phyloP scores from a whole-genome alignment of 2,329 filamentous ascomycete species.

The Trichoderma endophyticum region DNA sequence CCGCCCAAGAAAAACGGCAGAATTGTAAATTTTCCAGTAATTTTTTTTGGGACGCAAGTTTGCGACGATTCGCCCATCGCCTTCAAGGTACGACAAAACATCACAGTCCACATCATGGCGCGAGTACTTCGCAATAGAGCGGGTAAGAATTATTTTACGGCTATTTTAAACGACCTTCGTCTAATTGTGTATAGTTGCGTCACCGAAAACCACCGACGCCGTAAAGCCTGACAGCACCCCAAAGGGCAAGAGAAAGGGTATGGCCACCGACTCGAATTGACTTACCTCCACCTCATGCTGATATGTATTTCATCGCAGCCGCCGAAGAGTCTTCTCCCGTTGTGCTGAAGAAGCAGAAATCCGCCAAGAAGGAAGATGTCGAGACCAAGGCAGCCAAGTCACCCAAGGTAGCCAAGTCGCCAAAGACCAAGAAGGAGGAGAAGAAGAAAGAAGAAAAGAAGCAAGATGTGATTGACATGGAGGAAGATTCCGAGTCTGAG shows the following conservation, averaged over 20 bases:
- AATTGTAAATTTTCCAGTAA: slow-evolving; percentile 37
- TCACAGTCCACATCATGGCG: slow-evolving; percentile 38
- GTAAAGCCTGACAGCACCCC: slow-evolving; percentile 36
- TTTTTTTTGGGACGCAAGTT: background rate
- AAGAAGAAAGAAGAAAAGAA: slow-evolving; percentile 26
- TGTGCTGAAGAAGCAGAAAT: slow-evolving; percentile 45
- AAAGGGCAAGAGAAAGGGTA: slow-evolving; percentile 37
- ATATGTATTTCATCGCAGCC: slow-evolving; percentile 29
- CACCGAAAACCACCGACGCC: slow-evolving; percentile 32
- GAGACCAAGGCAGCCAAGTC: slow-evolving; percentile 33
- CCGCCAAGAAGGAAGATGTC: slow-evolving; percentile 34
- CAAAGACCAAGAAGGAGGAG: slow-evolving; percentile 26
- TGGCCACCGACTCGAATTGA: slow-evolving; percentile 12
- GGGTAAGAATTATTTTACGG: slow-evolving; percentile 24
- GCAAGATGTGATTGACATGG: slow-evolving; percentile 33
- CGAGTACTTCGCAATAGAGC: slow-evolving; percentile 44
- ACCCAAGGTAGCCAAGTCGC: slow-evolving; percentile 21
- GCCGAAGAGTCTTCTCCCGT: slow-evolving; percentile 45
- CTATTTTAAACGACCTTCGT: background rate
- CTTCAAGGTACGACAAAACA: background rate
- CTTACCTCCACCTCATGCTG: slow-evolving; percentile 20
- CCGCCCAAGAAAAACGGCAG: slow-evolving; percentile 35
- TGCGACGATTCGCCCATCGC: background rate
- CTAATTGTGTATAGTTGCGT: slow-evolving; percentile 29
- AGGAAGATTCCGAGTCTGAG: slow-evolving; percentile 34